Conservation (phyloP, 2,329 filamentous ascomycete genomes). For the Scopulariopsis brevicaulis region DNA sequence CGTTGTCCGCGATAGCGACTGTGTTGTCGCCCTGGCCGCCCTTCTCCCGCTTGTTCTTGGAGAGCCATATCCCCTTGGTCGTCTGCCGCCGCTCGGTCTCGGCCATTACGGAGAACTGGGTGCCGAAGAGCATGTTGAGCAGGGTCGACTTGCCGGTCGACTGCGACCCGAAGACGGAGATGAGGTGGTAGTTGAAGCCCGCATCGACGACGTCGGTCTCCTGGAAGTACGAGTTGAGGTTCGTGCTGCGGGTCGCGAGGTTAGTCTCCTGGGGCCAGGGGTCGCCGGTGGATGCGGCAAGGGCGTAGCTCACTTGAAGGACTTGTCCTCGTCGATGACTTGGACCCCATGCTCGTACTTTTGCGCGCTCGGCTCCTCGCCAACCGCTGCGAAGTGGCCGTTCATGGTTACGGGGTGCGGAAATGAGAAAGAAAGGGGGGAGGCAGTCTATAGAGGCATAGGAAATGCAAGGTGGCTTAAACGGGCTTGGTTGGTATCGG, state of each 20-base stretch:
- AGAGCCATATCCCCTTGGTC: slow-evolving; percentile 99
- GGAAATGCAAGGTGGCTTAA: neutral
- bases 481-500: neutral
- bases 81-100: slow-evolving; percentile 91
- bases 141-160: slow-evolving; percentile 97
- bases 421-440: neutral
- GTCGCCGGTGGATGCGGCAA: neutral
- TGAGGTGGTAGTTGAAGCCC: slow-evolving; percentile 98
- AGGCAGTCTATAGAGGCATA: slow-evolving; percentile 2
- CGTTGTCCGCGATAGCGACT: slow-evolving; percentile 82
- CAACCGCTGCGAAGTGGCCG: slow-evolving; percentile 67
- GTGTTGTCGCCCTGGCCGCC: slow-evolving; percentile 15
- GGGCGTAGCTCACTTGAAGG: slow-evolving; percentile 68
- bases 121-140: slow-evolving; percentile 91
- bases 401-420: slow-evolving; percentile 44
- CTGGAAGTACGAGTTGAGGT: slow-evolving; percentile 72
- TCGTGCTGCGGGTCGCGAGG: slow-evolving; percentile 38
- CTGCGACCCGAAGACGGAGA: slow-evolving; percentile 97
- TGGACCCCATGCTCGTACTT: slow-evolving; percentile 90
- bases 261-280: slow-evolving; percentile 7
- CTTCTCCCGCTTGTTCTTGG: slow-evolving; percentile 72
- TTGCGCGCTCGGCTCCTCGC: slow-evolving; percentile 49
- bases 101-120: slow-evolving; percentile 95
- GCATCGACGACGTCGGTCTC: slow-evolving; percentile 70
- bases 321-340: slow-evolving; percentile 78